Evolutionary conservation across 1,284 basidiomycete genomes (phyloP).

Genomic region (Ustilago vetiveriae): DNA sequence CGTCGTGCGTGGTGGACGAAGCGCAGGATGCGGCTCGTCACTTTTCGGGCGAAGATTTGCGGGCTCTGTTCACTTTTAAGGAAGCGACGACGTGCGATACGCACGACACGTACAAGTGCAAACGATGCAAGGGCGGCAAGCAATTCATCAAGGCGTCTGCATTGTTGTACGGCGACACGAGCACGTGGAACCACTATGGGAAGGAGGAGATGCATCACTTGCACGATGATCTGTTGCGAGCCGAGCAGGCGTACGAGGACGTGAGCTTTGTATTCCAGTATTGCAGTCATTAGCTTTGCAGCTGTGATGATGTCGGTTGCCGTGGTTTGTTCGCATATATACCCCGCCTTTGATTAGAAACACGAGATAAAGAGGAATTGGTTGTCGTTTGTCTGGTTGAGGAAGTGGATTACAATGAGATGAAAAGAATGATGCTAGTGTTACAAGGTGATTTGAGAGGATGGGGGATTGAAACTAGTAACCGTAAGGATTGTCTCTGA

Average conservation of each 20-base stretch:
- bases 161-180: slow-evolving; percentile 93
- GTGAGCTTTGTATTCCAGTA: slow-evolving; percentile 72
- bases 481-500: slow-evolving; percentile 42
- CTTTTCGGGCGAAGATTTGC: slow-evolving; percentile 88
- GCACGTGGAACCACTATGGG: slow-evolving; percentile 99
- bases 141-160: slow-evolving; percentile 85
- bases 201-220: slow-evolving; percentile 86
- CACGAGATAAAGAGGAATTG: too few species aligned
- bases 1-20: slow-evolving; percentile 96
- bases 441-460: neutral
- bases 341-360: too few species aligned
- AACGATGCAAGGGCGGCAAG: slow-evolving; percentile 86
- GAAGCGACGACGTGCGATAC: slow-evolving; percentile 89
- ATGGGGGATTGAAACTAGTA: slow-evolving; percentile 27
- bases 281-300: slow-evolving; percentile 55
- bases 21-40: slow-evolving; percentile 95
- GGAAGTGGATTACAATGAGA: too few species aligned
- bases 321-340: neutral
- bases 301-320: too few species aligned
- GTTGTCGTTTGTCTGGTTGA: too few species aligned
- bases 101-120: slow-evolving; percentile 83
- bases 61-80: slow-evolving; percentile 92
- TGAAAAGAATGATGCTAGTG: too few species aligned
- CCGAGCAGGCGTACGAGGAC: slow-evolving; percentile 83
- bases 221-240: slow-evolving; percentile 93